Evolutionary conservation across 176 grass and related monocot species (phyloP), one percentile per base, ranked within the genome.

Genomic region (Eleusine indica): DNA sequence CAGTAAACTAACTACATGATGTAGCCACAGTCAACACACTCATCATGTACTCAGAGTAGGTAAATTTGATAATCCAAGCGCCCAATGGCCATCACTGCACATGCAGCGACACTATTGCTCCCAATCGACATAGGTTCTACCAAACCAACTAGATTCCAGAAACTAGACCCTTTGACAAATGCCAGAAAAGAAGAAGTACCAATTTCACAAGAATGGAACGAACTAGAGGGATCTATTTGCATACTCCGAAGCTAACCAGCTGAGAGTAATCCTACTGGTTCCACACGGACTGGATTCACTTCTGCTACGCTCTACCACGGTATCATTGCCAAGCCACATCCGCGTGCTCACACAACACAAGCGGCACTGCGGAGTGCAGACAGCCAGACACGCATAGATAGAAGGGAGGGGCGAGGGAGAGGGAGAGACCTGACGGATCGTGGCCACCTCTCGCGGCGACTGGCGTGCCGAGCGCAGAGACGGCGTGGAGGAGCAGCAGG

Each of bases 401-500:
- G 56, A 12, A 25, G 21, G 25, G 58, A 35, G 14, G 56, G 58
- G 54, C 53, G 69, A 28, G 10, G 60, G 11, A 3, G 8, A 66
- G 35, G 8, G 69, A 44, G n/a, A 72, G 21, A 91, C 81, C 89
- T 91, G 85, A 47, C n/a, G 16, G 76, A 70, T 13, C 32, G 11
- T 29, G 1, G 77, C 25, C 81, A 29, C 85, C 75, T 51, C 81
- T 57, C 16, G 65, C 85, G 6, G 75, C 71, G 42, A 76, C 76
- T 53, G 74, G 71, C 2, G 14, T 48, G 37, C 64, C 76, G 18
- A 81, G 82, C 4, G 71, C 76, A 19, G 61, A 25, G 70, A 72
- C 67, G 46, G 77, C 35, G 66, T 54, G 44, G 89, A 87, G 69
- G 80, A 87, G 58, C 29, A 87, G 51, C 8, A 87, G 37, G 40